Percentiles rank a stretch among this genome's conserved stretches.
These are phyloP conservation scores for Castanopsis chinensis DNA, from an alignment of 306 rosid species.

Conservation along the genomic window DNA sequence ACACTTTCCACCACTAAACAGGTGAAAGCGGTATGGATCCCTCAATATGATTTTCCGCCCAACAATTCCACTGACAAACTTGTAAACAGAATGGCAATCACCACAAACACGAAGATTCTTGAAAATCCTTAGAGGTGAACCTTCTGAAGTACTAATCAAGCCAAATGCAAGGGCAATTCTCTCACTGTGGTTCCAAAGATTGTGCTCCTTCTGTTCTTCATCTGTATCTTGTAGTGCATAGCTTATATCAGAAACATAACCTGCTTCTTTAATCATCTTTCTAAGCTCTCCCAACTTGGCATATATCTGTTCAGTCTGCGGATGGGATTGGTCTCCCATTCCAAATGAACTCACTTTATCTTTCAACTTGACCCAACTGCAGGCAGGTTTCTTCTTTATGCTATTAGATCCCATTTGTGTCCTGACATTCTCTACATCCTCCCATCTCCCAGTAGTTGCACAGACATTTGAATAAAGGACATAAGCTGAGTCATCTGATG, in stretches of 20 bases:
- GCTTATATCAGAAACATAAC: constrained; percentile 83
- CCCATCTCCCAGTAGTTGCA: constrained; percentile 80
- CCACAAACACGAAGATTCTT: constrained; percentile 95
- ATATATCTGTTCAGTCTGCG: constrained; percentile 45
- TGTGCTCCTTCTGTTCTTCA: constrained; percentile 88
- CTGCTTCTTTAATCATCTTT: constrained; percentile 68
- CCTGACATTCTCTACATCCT: constrained; percentile 74
- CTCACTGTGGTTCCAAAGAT: constrained; percentile 96
- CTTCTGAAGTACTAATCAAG: constrained; percentile 61
- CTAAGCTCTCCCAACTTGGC: constrained; percentile 65
- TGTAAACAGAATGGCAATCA: constrained; percentile 90
- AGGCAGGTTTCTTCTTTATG: constrained; percentile 79
- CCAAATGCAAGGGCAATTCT: constrained; percentile 88
- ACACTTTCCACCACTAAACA: constrained; percentile 72
- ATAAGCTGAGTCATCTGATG: constrained; percentile 83
- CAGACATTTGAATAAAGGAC: constrained; percentile 86
- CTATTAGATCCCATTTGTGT: constrained; percentile 59
- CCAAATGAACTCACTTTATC: constrained; percentile 67
- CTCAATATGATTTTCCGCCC: constrained; percentile 67
- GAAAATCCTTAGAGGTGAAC: constrained; percentile 64
- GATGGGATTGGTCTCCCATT: constrained; percentile 74
- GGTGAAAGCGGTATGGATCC: constrained; percentile 89
- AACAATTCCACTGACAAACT: constrained; percentile 57
- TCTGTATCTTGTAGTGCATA: constrained; percentile 81
- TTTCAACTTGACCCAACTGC: constrained; percentile 86